These are phyloP conservation scores for Vanrija sp. DNA, from an alignment of 1,284 basidiomycete genomes.

Conservation along the genomic window DNA sequence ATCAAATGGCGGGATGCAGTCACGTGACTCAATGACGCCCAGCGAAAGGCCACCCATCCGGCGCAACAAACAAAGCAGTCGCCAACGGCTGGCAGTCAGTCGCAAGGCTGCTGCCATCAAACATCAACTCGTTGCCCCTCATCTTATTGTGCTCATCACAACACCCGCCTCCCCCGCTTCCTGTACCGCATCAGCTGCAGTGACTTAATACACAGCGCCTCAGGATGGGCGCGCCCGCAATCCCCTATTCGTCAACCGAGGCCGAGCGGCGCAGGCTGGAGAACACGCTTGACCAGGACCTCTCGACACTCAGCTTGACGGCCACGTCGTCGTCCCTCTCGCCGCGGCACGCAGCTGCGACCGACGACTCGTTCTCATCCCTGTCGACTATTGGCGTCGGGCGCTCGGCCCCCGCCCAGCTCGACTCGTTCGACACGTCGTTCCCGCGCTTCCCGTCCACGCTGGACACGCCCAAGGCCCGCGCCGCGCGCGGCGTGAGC, in stretches of 20 bases:
- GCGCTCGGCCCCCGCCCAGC: constrained; percentile 11
- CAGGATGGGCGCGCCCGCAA: constrained; percentile 35
- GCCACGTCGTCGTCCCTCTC: constrained; percentile 8
- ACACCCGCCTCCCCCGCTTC: neutral
- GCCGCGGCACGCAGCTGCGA: too few species aligned
- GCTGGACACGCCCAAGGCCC: constrained; percentile 7
- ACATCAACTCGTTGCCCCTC: too few species aligned
- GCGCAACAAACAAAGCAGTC: constrained; percentile 12
- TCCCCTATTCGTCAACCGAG: constrained; percentile 39
- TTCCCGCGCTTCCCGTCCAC: constrained; percentile 7
- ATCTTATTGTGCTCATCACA: neutral
- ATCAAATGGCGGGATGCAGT: too few species aligned
- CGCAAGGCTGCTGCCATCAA: too few species aligned
- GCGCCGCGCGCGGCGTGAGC: neutral
- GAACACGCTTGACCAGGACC: constrained; percentile 42
- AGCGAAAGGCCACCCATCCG: too few species aligned
- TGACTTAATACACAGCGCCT: too few species aligned
- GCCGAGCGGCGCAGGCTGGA: constrained; percentile 45
- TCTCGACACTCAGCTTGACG: constrained; percentile 30
- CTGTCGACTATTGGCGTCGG: constrained; percentile 20
- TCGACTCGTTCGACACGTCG: neutral
- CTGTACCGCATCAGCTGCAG: neutral
- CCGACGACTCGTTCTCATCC: constrained; percentile 13
- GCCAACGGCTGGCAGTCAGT: neutral
- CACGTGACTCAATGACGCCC: too few species aligned